Conservation (phyloP, 1,284 basidiomycete species). For the Stygiomarasmius scandens region DNA sequence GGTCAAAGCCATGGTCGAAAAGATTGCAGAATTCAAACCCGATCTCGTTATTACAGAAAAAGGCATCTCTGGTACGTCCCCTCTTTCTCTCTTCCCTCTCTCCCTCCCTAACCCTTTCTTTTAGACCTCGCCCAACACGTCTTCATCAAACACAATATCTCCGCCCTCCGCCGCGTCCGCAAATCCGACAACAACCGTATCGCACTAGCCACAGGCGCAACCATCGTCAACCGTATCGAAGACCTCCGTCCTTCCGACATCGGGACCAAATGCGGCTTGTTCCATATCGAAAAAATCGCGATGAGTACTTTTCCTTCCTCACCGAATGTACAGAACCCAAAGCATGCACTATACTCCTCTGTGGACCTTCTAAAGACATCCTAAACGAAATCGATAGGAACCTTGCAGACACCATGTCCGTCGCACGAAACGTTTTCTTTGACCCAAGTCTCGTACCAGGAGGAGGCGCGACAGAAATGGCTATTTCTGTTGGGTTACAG, state of each 20-base stretch:
- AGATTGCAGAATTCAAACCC: constrained; percentile 92
- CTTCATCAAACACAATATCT: constrained; percentile 87
- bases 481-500: constrained; percentile 89
- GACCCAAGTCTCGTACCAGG: constrained; percentile 92
- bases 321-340: constrained; percentile 92
- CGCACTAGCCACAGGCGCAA: constrained; percentile 93
- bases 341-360: constrained; percentile 98
- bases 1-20: constrained; percentile 87
- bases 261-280: constrained; percentile 92
- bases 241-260: constrained; percentile 92
- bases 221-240: constrained; percentile 96
- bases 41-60: constrained; percentile 97
- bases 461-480: constrained; percentile 98
- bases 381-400: constrained; percentile 98
- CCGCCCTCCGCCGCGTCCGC: constrained; percentile 91
- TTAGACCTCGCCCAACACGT: constrained; percentile 93
- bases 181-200: constrained; percentile 99
- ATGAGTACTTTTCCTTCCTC: constrained; percentile 99
- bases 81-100: neutral
- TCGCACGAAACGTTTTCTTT: constrained; percentile 96
- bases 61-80: constrained; percentile 83
- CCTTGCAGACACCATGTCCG: constrained; percentile 96
- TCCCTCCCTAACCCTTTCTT: neutral
- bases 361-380: constrained; percentile 97
- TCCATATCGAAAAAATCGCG: constrained; percentile 96